phyloP scores from a whole-genome alignment of 1,284 basidiomycete species.

The Rhizoctonia solani region DNA sequence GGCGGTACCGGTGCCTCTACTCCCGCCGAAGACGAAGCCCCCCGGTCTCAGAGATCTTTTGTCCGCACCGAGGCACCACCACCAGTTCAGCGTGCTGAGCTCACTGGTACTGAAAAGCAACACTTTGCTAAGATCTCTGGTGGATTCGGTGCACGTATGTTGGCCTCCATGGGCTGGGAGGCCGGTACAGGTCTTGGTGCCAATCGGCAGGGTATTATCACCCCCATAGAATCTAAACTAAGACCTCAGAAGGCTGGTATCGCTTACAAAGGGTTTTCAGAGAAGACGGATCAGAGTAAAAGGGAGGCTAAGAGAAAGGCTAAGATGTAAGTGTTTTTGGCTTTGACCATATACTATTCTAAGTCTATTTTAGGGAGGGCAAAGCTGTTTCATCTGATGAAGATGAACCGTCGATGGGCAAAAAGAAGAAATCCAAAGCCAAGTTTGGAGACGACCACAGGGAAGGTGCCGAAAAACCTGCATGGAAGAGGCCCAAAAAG shows the following conservation, averaged over 20 bases:
- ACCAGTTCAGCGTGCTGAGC: slow-evolving; percentile 53
- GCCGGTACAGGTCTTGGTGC: slow-evolving; percentile 80
- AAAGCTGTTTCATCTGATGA: slow-evolving; percentile 78
- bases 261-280: slow-evolving; percentile 82
- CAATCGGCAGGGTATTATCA: slow-evolving; percentile 80
- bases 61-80: slow-evolving; percentile 53
- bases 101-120: slow-evolving; percentile 66
- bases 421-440: slow-evolving; percentile 52
- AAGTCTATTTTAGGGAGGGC: slow-evolving; percentile 46
- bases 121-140: slow-evolving; percentile 81
- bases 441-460: slow-evolving; percentile 43
- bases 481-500: slow-evolving; percentile 82
- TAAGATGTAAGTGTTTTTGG: slow-evolving; percentile 53
- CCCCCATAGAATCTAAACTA: slow-evolving; percentile 83
- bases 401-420: slow-evolving; percentile 53
- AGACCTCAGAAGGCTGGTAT: slow-evolving; percentile 83
- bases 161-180: slow-evolving; percentile 95
- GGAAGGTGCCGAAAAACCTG: slow-evolving; percentile 61
- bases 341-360: not conserved
- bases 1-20: slow-evolving; percentile 34
- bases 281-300: slow-evolving; percentile 74
- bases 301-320: slow-evolving; percentile 74
- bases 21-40: slow-evolving; percentile 38
- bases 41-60: slow-evolving; percentile 56
- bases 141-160: slow-evolving; percentile 81